Evolutionary conservation across 73 alveolate genomes (phyloP).

Genomic region (Symbiodinium natans): DNA sequence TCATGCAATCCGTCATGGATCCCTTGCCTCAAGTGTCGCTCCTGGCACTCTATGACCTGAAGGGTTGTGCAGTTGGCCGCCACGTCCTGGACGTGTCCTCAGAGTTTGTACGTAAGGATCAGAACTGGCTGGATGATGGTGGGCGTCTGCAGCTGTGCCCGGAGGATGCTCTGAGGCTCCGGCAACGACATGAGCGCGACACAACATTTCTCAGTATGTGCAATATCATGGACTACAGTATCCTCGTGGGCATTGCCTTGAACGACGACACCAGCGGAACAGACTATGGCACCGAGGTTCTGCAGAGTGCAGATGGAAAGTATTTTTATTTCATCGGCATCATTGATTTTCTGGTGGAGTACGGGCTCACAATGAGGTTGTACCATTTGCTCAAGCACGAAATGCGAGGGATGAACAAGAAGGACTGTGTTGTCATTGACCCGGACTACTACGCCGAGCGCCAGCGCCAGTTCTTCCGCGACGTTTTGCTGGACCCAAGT

Average conservation of each 20-base stretch:
- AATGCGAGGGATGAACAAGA: neutral
- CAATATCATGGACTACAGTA: slow-evolving; percentile 10
- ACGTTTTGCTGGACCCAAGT: neutral
- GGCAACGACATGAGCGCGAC: neutral
- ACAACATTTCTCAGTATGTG: slow-evolving; percentile 1
- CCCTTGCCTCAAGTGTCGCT: neutral
- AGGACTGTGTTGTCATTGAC: slow-evolving; percentile 7
- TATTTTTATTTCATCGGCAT: neutral
- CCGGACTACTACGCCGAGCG: slow-evolving; percentile 17
- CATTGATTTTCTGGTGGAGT: neutral
- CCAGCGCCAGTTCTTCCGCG: neutral
- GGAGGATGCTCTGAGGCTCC: neutral
- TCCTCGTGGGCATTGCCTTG: neutral
- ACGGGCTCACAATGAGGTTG: neutral
- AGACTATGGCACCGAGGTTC: neutral
- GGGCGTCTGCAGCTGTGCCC: neutral
- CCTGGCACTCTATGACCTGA: neutral
- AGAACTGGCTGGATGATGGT: slow-evolving; percentile 9
- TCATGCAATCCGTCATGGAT: slow-evolving; percentile 8
- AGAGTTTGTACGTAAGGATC: neutral
- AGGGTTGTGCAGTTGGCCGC: slow-evolving; percentile 8
- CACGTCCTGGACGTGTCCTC: neutral
- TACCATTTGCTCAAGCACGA: neutral
- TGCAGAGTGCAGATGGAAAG: neutral
- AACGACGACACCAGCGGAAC: neutral